Conservation (phyloP, 371 early-diverging fungal species). For the Zancudomyces culisetae region DNA sequence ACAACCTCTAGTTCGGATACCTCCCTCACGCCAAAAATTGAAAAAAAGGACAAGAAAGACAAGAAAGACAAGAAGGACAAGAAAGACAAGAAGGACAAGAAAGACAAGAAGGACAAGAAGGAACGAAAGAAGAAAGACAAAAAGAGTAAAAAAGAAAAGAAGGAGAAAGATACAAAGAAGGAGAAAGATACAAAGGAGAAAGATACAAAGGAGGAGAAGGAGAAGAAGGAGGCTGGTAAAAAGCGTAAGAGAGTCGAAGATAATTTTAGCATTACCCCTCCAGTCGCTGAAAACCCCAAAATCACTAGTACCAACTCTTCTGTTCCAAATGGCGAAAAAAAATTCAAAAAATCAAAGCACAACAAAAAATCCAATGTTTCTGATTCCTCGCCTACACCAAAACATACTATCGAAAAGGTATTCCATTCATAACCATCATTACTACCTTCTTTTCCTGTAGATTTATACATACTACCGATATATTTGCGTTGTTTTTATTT, state of each 20-base stretch:
- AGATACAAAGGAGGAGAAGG: background rate
- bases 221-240: background rate
- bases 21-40: no score
- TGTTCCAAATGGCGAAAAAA: background rate
- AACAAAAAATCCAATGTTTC: background rate
- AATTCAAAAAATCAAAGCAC: constrained; percentile 1
- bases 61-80: constrained; percentile 3
- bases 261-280: background rate
- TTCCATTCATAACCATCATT: no score
- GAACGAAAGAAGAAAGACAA: background rate
- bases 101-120: constrained; percentile 1
- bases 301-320: background rate
- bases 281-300: background rate
- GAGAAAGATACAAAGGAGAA: background rate
- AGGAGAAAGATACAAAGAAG: background rate
- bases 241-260: background rate
- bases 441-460: no score
- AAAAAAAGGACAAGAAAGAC: no score
- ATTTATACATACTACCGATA: no score
- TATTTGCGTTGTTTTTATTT: background rate
- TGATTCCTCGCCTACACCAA: background rate
- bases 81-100: background rate
- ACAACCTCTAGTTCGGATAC: no score
- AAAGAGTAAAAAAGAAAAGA: background rate
- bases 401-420: no score